phyloP scores from a whole-genome alignment of 257 asterid species.

The Rauvolfia tetraphylla region DNA sequence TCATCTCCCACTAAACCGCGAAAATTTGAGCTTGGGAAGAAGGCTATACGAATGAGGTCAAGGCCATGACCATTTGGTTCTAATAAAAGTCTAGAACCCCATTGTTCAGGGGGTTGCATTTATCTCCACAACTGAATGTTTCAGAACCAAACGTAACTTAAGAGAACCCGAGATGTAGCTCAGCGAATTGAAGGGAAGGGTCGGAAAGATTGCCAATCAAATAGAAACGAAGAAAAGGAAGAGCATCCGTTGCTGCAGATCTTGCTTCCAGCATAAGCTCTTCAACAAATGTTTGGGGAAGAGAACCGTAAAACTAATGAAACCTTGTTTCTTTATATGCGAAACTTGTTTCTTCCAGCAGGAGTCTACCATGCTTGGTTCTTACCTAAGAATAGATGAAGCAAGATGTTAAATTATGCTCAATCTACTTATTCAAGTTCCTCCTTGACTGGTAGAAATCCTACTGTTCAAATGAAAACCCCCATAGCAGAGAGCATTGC shows the following conservation, averaged over 20 bases:
- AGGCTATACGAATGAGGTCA: too few species aligned
- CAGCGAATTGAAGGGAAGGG: neutral
- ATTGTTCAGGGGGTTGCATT: too few species aligned
- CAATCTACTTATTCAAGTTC: neutral
- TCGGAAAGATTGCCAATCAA: neutral
- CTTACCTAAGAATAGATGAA: neutral
- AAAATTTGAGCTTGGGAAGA: too few species aligned
- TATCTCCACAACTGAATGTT: too few species aligned
- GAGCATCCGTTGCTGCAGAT: neutral
- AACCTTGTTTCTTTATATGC: too few species aligned
- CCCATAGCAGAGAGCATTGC: too few species aligned
- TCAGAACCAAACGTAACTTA: neutral
- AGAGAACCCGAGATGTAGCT: neutral
- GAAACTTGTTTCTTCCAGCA: too few species aligned
- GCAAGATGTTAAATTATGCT: neutral
- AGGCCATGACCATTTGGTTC: too few species aligned
- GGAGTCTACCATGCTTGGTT: neutral
- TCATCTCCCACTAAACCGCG: too few species aligned
- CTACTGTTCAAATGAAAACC: too few species aligned
- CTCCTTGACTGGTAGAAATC: neutral
- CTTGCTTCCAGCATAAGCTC: neutral
- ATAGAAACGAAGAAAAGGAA: neutral
- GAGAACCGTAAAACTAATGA: neutral
- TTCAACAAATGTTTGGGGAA: neutral
- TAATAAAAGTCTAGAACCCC: too few species aligned